Conservation (phyloP, 495 filamentous ascomycete species). For the Staphylotrichum tortipilum region DNA sequence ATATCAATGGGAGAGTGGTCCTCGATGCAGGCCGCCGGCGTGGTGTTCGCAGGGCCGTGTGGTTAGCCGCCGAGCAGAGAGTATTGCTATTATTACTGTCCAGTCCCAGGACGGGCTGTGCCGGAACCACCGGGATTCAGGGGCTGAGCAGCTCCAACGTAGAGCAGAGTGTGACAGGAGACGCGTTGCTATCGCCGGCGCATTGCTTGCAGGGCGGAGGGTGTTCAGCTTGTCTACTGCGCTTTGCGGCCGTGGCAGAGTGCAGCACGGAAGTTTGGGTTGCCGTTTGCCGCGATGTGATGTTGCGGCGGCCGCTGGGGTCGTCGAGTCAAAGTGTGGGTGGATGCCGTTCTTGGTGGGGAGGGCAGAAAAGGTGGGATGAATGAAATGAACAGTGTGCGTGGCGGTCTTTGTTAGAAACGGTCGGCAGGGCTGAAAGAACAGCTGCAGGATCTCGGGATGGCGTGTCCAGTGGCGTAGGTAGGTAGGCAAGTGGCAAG, state of each 20-base stretch:
- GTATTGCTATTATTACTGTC: constrained; percentile 23
- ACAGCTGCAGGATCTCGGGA: not conserved
- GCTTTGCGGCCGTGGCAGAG: not conserved
- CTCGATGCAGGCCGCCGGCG: not conserved
- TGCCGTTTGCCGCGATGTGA: too few species aligned
- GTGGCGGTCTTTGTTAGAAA: not conserved
- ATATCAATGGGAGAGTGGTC: not conserved
- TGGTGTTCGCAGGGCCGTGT: constrained; percentile 1
- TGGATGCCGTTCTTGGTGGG: too few species aligned
- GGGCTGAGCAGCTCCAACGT: constrained; percentile 18
- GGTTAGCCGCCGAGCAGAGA: constrained; percentile 12
- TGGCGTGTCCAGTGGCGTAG: not conserved
- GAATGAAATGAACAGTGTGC: too few species aligned
- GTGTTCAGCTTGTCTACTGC: not conserved
- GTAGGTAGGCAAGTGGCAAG: too few species aligned
- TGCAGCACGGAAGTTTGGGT: not conserved
- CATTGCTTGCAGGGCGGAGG: not conserved
- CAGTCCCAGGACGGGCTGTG: constrained; percentile 12
- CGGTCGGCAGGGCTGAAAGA: not conserved
- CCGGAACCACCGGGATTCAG: constrained; percentile 13
- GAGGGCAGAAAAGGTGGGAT: not conserved
- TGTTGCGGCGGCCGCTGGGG: not conserved
- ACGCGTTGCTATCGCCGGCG: constrained; percentile 2
- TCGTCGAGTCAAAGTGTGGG: too few species aligned
- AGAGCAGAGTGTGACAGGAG: not conserved